Base-by-base conservation (phyloP, 176 grass and related monocot species). In the Musa troglodytarum region DNA sequence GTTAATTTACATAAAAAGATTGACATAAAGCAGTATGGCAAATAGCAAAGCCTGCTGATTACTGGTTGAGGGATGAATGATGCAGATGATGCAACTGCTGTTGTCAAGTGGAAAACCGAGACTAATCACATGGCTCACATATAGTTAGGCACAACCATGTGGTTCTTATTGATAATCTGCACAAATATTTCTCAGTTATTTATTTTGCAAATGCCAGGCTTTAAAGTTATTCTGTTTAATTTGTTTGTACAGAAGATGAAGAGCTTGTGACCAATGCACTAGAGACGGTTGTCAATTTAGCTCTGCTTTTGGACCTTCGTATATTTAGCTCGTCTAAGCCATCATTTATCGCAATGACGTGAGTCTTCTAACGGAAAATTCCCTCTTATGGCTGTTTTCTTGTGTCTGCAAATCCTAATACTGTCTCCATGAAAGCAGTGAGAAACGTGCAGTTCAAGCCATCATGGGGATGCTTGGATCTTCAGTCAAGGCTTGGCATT, bases 261-360 rank as follows among this genome's bases (percentile, higher is more conserved):
- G 95, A 94, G 84, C 95, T 99, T 16, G 76, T 99, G 89, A 94
- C 95, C 71, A 99, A 99, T 85, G 88, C 90, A 85, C 88, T 99
- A 7, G 95, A 99, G 84, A 87, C 95, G 61, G 72, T 99, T 83
- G 95, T 99, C 54, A 99, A 99, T 89, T 87, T 99, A 85, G 90
- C 95, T 78, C 95, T 90, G 75, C 82, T 93, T n/a, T 71, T 93
- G 84, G 95, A 98, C 80, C 82, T 98, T 75, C 85, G 95, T 70
- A 98, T 93, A 82, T 93, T 98, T 73, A 98, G 90, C 76, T 98
- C 95, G 8, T 83, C 82, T 77, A 98, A 98, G 78, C 86, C 88
- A 81, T 98, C 95, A 21, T 98, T 87, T 81, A 89, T 93, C 54
- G 84, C 80, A 87, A 93, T 94, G 74, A 93, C 82, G 95, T 98